These are phyloP conservation scores for Xylariaceae sp. DNA, from an alignment of 2,329 filamentous ascomycete genomes.

Conservation along the genomic window DNA sequence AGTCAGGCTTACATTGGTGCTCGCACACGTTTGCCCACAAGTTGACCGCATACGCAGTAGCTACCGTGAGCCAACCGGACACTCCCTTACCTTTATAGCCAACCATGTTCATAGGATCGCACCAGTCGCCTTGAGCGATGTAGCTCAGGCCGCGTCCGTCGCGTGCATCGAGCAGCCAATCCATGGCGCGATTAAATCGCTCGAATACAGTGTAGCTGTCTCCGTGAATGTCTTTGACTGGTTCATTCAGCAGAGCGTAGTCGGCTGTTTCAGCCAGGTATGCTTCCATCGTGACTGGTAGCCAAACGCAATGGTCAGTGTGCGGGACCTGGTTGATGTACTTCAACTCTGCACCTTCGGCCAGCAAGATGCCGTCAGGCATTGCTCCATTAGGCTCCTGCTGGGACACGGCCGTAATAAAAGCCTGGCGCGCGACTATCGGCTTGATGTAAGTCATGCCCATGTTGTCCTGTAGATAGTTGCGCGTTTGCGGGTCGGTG, in stretches of 20 bases:
- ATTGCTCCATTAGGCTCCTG: slow-evolving; percentile 52
- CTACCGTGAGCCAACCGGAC: slow-evolving; percentile 54
- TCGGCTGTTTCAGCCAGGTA: slow-evolving; percentile 54
- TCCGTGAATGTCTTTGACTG: slow-evolving; percentile 29
- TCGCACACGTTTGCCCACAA: slow-evolving; percentile 51
- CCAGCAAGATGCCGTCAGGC: slow-evolving; percentile 52
- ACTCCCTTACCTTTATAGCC: slow-evolving; percentile 54
- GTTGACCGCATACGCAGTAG: slow-evolving; percentile 48
- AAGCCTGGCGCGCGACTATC: slow-evolving; percentile 41
- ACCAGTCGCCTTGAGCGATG: slow-evolving; percentile 58
- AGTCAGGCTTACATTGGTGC: slow-evolving; percentile 33
- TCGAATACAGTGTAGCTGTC: slow-evolving; percentile 44
- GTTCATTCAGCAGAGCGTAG: slow-evolving; percentile 43
- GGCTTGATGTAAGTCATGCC: slow-evolving; percentile 55
- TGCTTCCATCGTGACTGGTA: slow-evolving; percentile 49
- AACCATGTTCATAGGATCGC: slow-evolving; percentile 61
- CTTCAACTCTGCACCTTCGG: slow-evolving; percentile 51
- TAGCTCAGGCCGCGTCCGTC: slow-evolving; percentile 51
- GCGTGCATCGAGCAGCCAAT: slow-evolving; percentile 48
- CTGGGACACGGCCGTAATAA: slow-evolving; percentile 46
- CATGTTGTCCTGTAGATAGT: slow-evolving; percentile 59
- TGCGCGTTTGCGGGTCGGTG: slow-evolving; percentile 55
- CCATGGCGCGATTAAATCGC: slow-evolving; percentile 52
- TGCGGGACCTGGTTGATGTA: slow-evolving; percentile 60
- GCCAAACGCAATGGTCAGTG: slow-evolving; percentile 56